phyloP scores from a whole-genome alignment of 148 eudicot genomes.

The Fagopyrum homotropicum region DNA sequence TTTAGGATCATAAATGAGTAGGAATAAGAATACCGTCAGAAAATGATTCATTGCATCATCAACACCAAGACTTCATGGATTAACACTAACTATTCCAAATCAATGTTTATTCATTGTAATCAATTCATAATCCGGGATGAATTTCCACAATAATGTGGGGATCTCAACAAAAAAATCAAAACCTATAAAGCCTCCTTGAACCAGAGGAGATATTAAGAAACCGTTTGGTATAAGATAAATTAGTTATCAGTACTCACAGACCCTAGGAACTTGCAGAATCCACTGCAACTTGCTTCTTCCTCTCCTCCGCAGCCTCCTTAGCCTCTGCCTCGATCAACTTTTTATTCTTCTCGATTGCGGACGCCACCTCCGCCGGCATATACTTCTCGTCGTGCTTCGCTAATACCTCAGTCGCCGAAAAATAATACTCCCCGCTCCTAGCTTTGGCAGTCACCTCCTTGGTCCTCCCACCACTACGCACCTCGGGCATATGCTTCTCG shows the following conservation, averaged over 20 bases:
- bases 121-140: constrained; percentile 2
- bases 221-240: background rate
- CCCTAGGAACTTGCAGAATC: constrained; percentile 8
- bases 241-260: constrained; percentile 21
- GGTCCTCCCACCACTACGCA: constrained; percentile 19
- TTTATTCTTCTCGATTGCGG: constrained; percentile 82
- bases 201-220: constrained; percentile 3
- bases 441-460: constrained; percentile 57
- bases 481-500: background rate
- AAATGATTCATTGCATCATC: background rate
- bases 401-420: constrained; percentile 75
- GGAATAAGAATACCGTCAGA: background rate
- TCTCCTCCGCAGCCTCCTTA: constrained; percentile 30
- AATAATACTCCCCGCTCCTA: constrained; percentile 59
- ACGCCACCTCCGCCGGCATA: constrained; percentile 90
- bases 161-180: background rate
- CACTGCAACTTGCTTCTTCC: constrained; percentile 24
- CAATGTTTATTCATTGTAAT: background rate
- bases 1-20: background rate
- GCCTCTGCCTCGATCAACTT: constrained; percentile 41
- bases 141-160: background rate
- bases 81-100: background rate
- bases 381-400: constrained; percentile 99
- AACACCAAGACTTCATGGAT: background rate
- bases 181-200: constrained; percentile 2